Conservation (phyloP, 83 land plant genomes). For the Diphasiastrum complanatum region DNA sequence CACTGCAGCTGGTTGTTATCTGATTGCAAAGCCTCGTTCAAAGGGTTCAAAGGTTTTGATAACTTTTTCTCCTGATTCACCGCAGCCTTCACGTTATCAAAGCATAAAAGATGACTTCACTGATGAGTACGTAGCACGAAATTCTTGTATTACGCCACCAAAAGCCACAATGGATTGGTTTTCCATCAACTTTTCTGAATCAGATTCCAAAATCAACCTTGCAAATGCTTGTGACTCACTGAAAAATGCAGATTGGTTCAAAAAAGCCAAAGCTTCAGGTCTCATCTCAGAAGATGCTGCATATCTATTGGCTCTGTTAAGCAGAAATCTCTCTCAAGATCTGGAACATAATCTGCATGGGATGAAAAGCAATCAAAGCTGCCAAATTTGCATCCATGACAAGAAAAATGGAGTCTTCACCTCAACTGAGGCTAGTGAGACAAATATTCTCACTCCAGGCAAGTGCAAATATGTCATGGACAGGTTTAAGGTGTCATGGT, state of each 20-base stretch:
- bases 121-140: not conserved
- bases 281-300: conserved; percentile 8
- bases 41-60: conserved; percentile 62
- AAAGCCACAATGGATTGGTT: not conserved
- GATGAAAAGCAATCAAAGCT: not conserved
- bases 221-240: not conserved
- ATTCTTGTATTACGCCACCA: not conserved
- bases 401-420: conserved; percentile 2
- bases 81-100: conserved; percentile 37
- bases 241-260: conserved; percentile 2
- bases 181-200: not conserved
- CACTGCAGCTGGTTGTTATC: conserved; percentile 75
- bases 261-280: conserved; percentile 13
- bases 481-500: conserved; percentile 59
- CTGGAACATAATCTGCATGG: conserved; percentile 3
- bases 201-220: conserved; percentile 2
- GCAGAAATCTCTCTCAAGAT: not conserved
- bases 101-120: not conserved
- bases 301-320: conserved; percentile 4
- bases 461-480: conserved; percentile 50
- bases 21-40: conserved; percentile 61
- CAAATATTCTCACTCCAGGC: conserved; percentile 32
- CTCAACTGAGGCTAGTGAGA: not conserved
- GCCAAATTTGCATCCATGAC: not conserved
- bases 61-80: conserved; percentile 50